Base-by-base conservation (phyloP, 2,329 filamentous ascomycete species). In the Chrysosporium queenslandicum region DNA sequence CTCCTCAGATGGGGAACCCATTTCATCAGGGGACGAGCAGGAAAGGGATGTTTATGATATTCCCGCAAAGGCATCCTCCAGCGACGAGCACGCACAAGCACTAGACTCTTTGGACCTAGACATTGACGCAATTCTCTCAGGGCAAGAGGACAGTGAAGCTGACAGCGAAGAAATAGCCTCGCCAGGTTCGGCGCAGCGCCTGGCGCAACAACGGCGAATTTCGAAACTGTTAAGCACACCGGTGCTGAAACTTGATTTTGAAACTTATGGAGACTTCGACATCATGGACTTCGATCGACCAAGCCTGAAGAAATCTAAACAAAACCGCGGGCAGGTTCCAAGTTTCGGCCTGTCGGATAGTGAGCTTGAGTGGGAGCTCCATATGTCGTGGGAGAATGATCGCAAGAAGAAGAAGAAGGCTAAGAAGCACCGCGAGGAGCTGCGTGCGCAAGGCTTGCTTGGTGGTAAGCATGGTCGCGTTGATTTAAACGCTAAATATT, bases 261-360 rank as follows among this genome's bases (percentile, higher is more conserved):
- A 79, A 58, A 77, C 78, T 1, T 78, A 81, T 55, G 81, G 84
- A 55, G 85, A 81, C 7, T 83, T 95, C 57, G 88, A 95, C 62
- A 74, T 94, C 41, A 91, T 92, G 83, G 87, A 94, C 61, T 87
- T 86, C 69, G 78, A 86, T 14, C 77, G 82, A 23, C 81, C 83
- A 1, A 87, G 81, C 50, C 66, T 89, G 4, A 78, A 75, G 52
- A 80, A 77, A 56, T 83, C 80, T 61, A 73, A 77, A 58, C 87
- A 86, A 65, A 81, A 80, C 40, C 74, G 76, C 12, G 78, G 79
- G 56, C 74, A 72, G 42, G 72, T 76, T 49, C 66, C 77, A 42
- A 71, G 74, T 3, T 71, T 82, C 51, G 72, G 79, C 20, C 66
- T 85, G 7, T 79, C 78, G 0, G 86, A 90, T 59, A 80, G 79